Base-by-base conservation (phyloP, 495 filamentous ascomycete species). In the Penicillium macrosclerotiorum region DNA sequence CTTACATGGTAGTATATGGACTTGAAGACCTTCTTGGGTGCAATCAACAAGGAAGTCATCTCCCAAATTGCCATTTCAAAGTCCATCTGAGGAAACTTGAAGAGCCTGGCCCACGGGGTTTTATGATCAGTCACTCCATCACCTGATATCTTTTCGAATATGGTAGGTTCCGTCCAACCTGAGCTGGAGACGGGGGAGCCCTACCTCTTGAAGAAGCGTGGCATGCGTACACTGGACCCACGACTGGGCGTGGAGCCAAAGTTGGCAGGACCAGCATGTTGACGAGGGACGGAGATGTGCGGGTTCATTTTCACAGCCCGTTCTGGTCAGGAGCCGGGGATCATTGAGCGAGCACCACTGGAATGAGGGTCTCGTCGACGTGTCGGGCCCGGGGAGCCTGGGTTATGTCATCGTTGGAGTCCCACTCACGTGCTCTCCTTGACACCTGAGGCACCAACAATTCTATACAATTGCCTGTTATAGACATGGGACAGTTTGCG, bases 31-130 rank as follows among this genome's bases (percentile, higher is more conserved):
- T 86, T 86, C 69, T 88, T 88, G 0, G 85, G 85, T 27, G 84
- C 82, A 51, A 87, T 81, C 51, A 89, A 72, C 38, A 89, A 70
- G 45, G 74, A 77, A 42, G 80, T 84, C 85, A 89, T 89, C 64
- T 89, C 85, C 85, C 85, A 89, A 51, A 85, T 80, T 8, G 85
- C 85, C 80, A 86, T 85, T 49, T 84, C 80, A 65, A 84, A 84
- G 61, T 84, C 80, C 80, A 84, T 84, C 49, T 84, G 80, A 16
- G 80, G 80, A 52, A 83, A 83, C 57, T 84, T 84, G 67, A 83
- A 82, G 39, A 84, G 61, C 37, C 80, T 79, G 29, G n/a, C n/a
- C n/a, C 19, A 2, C 16, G 20, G 7, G 5, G 24, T 11, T 19
- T 8, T 1, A 14, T 16, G 1, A 14, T 31, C 25, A 20, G n/a